A percentile compares a stretch with the other conserved stretches of the same genome.
phyloP scores from a whole-genome alignment of 2,329 filamentous ascomycete species.

The Botrytis aclada region DNA sequence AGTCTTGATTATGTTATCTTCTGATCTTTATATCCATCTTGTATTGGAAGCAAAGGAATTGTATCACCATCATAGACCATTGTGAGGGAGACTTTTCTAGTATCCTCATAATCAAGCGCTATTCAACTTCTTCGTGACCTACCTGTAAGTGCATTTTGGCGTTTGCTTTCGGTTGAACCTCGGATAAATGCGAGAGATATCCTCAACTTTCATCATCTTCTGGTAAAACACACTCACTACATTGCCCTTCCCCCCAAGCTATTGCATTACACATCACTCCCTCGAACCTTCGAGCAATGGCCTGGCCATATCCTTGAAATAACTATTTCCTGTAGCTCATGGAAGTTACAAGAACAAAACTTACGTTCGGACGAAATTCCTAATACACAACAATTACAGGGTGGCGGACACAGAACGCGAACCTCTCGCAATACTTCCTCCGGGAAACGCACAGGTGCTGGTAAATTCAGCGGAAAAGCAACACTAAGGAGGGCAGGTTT shows the following conservation, averaged over 20 bases:
- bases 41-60: neutral
- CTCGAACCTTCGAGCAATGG: conserved; percentile 25
- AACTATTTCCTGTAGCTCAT: conserved; percentile 4
- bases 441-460: neutral
- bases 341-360: conserved; percentile 7
- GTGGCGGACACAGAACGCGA: neutral
- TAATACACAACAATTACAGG: neutral
- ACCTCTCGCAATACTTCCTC: neutral
- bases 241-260: neutral
- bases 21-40: neutral
- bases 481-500: neutral
- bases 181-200: neutral
- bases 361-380: neutral
- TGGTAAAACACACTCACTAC: neutral
- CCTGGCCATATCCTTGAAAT: conserved; percentile 37
- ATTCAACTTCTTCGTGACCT: neutral
- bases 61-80: neutral
- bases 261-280: neutral
- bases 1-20: neutral
- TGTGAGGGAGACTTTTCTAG: neutral
- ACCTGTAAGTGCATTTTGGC: neutral
- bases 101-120: neutral
- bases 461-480: neutral
- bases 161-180: conserved; percentile 7
- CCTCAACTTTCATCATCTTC: neutral